Percentiles rank a stretch among this genome's conserved stretches.
Evolutionary conservation across 192 early-diverging fungal species (phyloP).

Genomic region (Coemansia sp.): DNA sequence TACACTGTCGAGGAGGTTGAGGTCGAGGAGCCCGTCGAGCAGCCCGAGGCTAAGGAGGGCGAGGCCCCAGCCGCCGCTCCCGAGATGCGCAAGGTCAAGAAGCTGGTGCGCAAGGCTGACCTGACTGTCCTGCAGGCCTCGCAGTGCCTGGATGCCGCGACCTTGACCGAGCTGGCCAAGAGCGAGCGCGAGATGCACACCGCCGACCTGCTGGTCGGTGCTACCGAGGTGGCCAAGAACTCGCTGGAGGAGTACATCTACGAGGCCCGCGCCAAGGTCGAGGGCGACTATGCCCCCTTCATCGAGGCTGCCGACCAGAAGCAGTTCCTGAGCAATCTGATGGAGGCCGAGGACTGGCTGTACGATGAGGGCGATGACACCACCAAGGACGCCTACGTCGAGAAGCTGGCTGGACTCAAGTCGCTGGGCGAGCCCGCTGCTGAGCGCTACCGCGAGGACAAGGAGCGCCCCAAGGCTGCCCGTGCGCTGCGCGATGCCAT

Average conservation of each 20-base stretch:
- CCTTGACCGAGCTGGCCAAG: constrained; percentile 70
- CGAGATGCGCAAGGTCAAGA: constrained; percentile 84
- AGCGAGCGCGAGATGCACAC: constrained; percentile 84
- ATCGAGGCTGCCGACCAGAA: constrained; percentile 72
- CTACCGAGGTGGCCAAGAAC: constrained; percentile 94
- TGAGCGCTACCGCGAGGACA: constrained; percentile 80
- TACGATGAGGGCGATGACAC: constrained; percentile 97
- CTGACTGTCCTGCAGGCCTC: constrained; percentile 71
- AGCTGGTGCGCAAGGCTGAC: constrained; percentile 85
- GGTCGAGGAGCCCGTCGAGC: constrained; percentile 77
- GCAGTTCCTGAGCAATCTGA: constrained; percentile 69
- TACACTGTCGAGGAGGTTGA: constrained; percentile 87
- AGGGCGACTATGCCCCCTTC: constrained; percentile 72
- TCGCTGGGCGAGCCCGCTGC: constrained; percentile 79
- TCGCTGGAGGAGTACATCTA: constrained; percentile 98
- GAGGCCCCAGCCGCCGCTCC: constrained; percentile 58
- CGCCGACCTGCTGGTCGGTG: constrained; percentile 85
- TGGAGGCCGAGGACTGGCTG: constrained; percentile 94
- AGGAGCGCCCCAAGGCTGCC: constrained; percentile 84
- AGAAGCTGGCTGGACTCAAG: constrained; percentile 80
- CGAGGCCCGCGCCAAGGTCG: constrained; percentile 87
- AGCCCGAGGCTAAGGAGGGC: constrained; percentile 61
- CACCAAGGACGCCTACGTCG: constrained; percentile 84
- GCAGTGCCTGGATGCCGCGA: constrained; percentile 61
- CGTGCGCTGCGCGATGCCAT: constrained; percentile 80